A percentile compares a stretch with the other conserved stretches of the same genome.
phyloP scores from a whole-genome alignment of 805 yeast species.

The Ogataea pignaliae region DNA sequence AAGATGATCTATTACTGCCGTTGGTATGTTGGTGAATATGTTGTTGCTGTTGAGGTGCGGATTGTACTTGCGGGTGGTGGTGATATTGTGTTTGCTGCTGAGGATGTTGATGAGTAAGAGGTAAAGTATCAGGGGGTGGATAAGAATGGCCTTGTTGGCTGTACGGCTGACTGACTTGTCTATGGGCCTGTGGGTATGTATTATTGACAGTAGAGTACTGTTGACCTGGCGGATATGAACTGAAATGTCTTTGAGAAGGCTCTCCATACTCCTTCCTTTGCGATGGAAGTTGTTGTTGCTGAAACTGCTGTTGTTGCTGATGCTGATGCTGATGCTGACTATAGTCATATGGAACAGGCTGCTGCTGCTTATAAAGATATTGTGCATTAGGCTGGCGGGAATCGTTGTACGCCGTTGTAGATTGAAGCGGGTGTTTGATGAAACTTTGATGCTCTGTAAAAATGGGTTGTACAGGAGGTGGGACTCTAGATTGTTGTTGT shows the following conservation, averaged over 20 bases:
- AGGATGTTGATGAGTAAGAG: background rate
- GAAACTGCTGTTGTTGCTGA: constrained; percentile 1
- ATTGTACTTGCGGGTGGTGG: constrained; percentile 1
- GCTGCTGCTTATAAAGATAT: background rate
- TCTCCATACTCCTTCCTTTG: no score
- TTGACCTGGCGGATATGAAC: background rate
- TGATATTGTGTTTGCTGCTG: constrained; percentile 4
- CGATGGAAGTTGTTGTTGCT: constrained; percentile 3
- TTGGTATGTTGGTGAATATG: background rate
- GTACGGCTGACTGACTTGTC: background rate
- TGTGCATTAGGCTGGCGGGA: no score
- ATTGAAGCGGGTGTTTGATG: no score
- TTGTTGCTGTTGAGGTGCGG: background rate
- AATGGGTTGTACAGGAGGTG: no score
- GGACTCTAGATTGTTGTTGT: background rate
- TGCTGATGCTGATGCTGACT: constrained; percentile 1
- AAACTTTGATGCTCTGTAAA: no score
- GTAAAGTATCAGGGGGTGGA: background rate
- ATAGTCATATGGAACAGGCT: background rate
- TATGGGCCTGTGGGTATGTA: background rate
- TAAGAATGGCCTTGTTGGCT: background rate
- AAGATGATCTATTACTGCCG: background rate
- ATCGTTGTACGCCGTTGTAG: no score
- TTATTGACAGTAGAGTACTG: no score
- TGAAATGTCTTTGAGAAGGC: background rate